A percentile compares a stretch with the other conserved stretches of the same genome.
Conservation (phyloP, 2,329 filamentous ascomycete species). For the Talaromyces islandicus region DNA sequence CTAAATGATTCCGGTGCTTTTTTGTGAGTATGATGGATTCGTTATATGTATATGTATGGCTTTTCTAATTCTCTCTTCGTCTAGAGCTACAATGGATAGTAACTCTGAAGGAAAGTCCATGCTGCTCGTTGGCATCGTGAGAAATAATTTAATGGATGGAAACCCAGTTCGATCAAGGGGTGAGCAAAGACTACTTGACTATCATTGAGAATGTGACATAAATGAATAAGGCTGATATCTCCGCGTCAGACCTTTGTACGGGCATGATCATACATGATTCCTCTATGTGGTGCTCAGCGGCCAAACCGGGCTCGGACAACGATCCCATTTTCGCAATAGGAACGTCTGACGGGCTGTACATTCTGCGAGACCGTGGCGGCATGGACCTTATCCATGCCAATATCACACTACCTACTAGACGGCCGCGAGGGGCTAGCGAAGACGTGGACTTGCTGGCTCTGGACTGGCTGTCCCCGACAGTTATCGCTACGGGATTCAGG, state of each 20-base stretch:
- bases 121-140: conserved; percentile 24
- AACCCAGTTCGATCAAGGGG: neutral
- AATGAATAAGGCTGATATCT: neutral
- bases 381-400: neutral
- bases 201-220: neutral
- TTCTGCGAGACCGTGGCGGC: conserved; percentile 15
- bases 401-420: neutral
- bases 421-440: neutral
- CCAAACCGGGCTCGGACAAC: conserved; percentile 22
- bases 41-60: neutral
- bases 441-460: conserved; percentile 22
- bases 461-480: conserved; percentile 31
- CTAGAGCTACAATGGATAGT: conserved; percentile 31
- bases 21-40: conserved; percentile 19
- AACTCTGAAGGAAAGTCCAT: conserved; percentile 27
- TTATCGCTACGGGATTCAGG: conserved; percentile 31
- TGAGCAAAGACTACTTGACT: neutral
- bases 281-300: conserved; percentile 32
- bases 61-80: conserved; percentile 6
- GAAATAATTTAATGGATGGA: neutral
- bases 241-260: neutral
- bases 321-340: conserved; percentile 32
- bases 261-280: conserved; percentile 19
- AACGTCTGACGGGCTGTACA: conserved; percentile 31
- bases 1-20: conserved; percentile 30